phyloP scores from a whole-genome alignment of 75 land plant species.

The Sequoiadendron giganteum region DNA sequence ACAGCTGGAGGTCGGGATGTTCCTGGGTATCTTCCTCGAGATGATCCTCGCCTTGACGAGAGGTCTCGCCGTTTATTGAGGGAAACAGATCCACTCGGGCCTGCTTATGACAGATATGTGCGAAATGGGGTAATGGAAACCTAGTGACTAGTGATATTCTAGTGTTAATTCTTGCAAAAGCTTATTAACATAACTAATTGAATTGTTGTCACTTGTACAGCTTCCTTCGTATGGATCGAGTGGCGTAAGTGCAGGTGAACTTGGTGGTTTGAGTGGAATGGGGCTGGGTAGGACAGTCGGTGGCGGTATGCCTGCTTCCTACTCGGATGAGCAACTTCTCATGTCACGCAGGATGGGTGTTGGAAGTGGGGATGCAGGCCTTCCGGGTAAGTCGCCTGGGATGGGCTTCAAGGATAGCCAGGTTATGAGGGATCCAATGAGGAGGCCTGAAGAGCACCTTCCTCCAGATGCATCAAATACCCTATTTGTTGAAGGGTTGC shows the following conservation, averaged over 20 bases:
- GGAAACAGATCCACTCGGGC: conserved; percentile 41
- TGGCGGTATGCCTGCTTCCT: conserved; percentile 38
- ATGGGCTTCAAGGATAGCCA: conserved; percentile 22
- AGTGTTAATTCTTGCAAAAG: neutral
- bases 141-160: neutral
- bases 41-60: conserved; percentile 35
- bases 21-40: conserved; percentile 40
- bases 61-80: conserved; percentile 23
- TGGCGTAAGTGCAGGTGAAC: conserved; percentile 12
- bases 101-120: conserved; percentile 52
- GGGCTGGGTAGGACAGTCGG: conserved; percentile 32
- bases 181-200: neutral
- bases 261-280: conserved; percentile 27
- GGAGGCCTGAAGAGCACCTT: conserved; percentile 45
- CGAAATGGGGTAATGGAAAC: conserved; percentile 35
- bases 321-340: conserved; percentile 38
- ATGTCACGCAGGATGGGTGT: conserved; percentile 24
- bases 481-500: conserved; percentile 87
- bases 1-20: conserved; percentile 29
- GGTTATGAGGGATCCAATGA: conserved; percentile 18
- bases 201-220: conserved; percentile 17
- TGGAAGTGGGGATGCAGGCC: conserved; percentile 20
- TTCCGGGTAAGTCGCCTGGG: conserved; percentile 24
- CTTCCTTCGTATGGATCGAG: conserved; percentile 25
- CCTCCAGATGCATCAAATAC: conserved; percentile 88